Evolutionary conservation across 176 grass and related monocot species (phyloP), one percentile per base, ranked within the genome.

Genomic region (Avena eriantha): DNA sequence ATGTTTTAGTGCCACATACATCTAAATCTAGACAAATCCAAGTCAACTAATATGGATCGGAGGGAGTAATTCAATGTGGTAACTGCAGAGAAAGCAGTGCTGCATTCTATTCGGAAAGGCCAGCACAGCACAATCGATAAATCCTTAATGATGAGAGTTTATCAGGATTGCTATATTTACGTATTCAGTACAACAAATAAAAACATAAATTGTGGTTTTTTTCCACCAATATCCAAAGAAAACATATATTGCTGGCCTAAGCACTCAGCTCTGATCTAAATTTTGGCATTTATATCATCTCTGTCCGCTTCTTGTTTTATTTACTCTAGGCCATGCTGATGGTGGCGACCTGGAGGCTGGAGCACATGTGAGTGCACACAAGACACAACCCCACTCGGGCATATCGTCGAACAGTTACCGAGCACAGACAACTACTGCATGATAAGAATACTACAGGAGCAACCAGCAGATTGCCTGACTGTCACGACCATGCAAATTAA

Each of bases 381-480:
- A n/a, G n/a, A 17, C 71, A 29, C 71, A 1, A 3, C 23, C 23
- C 1, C 1, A 15, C 7, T 31, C 3, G 14, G 48, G 23, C 73
- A 76, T 53, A 53, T 76, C 73, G 23, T 76, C 73, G 47, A 76
- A 76, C 73, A 51, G 73, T 18, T 53, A 10, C 23, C 23, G 47
- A 29, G 73, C 73, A 29, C 5, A 29, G 7, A 4, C 23, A 29
- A 18, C 14, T 16, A 69, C 33, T 19, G 1, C 64, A 69, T 46
- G 15, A 21, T 18, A 68, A 35, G 65, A 36, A n/a, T 16, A 46
- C 36, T 11, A 3, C 69, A 12, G 1, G 4, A 46, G n/a, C 21
- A 8, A 24, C 41, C 70, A 23, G 43, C 43, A 14, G 41, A 18
- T 29, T 26, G 46, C 1, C 8, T 76, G 22, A 14, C 43, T 45